Base-by-base conservation (phyloP, 2,329 filamentous ascomycete genomes). In the Fragosphaeria purpurea region DNA sequence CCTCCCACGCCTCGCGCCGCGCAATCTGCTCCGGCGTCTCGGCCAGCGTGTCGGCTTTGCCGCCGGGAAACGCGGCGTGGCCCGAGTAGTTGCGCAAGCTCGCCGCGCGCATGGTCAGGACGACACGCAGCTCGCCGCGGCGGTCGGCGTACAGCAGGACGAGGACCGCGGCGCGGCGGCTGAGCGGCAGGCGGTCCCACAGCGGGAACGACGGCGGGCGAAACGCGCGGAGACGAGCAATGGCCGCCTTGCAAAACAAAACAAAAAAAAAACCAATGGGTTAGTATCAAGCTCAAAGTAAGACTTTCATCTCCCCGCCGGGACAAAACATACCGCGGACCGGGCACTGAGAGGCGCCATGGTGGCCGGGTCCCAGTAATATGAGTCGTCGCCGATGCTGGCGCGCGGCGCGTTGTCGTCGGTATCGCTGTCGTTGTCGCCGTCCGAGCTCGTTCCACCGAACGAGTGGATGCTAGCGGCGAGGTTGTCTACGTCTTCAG, bases 101-200 rank as follows among this genome's bases (percentile, higher is more conserved):
- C 13, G 79, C 74, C 12, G 82, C 80, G 47, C 82, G 76, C 77
- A 85, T 83, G 12, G 82, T 85, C 53, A 85, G 74, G 35, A 85
- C 82, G 47, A 85, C 79, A 13, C 80, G 79, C 53, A 97, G 70
- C 58, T 95, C 86, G 41, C 91, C 91, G 55, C 77, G 73, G 42
- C 78, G 77, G 66, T 96, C 91, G 38, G 89, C 88, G 64, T 93
- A 96, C 1, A 97, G 76, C 48, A 97, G 76, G 46, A 97, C 77
- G 49, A 97, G 70, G 41, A 97, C 91, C 31, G 91, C 90, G 11
- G 91, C 91, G 57, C 89, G 81, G 55, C 87, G 79, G 56, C 72
- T 78, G 11, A 75, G 67, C 3, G 81, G 80, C 33, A 85, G 70
- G 22, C 67, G 67, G 60, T 82, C 75, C 81, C 82, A 85, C 52